A percentile compares a stretch with the other conserved stretches of the same genome.
Evolutionary conservation across 2,329 filamentous ascomycete genomes (phyloP).

Genomic region (Lasiodiplodia sp.): DNA sequence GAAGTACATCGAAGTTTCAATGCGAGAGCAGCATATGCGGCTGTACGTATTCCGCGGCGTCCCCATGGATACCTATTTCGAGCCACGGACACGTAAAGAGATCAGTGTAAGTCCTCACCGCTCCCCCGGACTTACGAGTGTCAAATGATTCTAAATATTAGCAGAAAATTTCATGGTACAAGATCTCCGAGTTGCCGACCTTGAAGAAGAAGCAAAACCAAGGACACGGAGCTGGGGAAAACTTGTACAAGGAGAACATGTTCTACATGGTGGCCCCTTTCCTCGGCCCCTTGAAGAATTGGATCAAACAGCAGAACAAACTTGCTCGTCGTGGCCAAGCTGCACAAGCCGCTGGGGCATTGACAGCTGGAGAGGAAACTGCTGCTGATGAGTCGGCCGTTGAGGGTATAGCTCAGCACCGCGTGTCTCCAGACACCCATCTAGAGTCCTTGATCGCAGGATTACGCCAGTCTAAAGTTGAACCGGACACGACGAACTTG

Average conservation of each 20-base stretch:
- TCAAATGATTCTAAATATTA: slow-evolving; percentile 33
- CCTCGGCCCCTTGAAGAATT: slow-evolving; percentile 82
- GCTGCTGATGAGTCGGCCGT: slow-evolving; percentile 40
- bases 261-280: slow-evolving; percentile 99
- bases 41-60: slow-evolving; percentile 92
- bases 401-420: slow-evolving; percentile 33
- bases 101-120: slow-evolving; percentile 67
- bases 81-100: slow-evolving; percentile 91
- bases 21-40: slow-evolving; percentile 91
- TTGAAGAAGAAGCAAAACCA: slow-evolving; percentile 71
- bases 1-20: slow-evolving; percentile 86
- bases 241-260: slow-evolving; percentile 75
- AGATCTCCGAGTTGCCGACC: slow-evolving; percentile 83
- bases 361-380: slow-evolving; percentile 40
- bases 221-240: slow-evolving; percentile 62
- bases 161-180: slow-evolving; percentile 89
- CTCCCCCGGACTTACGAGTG: background rate
- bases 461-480: slow-evolving; percentile 39
- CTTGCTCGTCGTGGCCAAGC: slow-evolving; percentile 62
- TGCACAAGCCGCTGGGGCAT: slow-evolving; percentile 31
- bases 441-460: slow-evolving; percentile 42
- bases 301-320: slow-evolving; percentile 86
- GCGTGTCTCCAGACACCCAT: slow-evolving; percentile 34
- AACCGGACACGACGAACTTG: slow-evolving; percentile 37
- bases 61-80: slow-evolving; percentile 85